Evolutionary conservation across 768 basidiomycete genomes (phyloP).

Genomic region (Rhodotorula taiwanensis): DNA sequence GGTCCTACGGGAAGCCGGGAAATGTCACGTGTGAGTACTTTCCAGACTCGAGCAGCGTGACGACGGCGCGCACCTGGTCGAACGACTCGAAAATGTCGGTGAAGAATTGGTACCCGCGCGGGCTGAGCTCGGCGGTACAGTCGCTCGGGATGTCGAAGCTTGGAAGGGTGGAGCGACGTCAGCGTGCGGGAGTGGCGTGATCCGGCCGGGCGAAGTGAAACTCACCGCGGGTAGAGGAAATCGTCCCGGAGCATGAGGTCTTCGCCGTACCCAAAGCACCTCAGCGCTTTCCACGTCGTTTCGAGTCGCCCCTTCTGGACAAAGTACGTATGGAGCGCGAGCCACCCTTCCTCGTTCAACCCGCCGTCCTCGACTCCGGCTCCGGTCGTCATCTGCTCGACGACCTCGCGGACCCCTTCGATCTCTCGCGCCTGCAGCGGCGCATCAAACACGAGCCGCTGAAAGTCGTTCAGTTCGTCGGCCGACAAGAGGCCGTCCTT

Average conservation of each 20-base stretch:
- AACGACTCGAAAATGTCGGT: constrained; percentile 93
- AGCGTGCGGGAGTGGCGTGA: not conserved
- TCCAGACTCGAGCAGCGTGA: no score
- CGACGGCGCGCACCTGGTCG: constrained; percentile 84
- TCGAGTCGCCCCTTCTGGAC: constrained; percentile 91
- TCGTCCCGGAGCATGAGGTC: constrained; percentile 80
- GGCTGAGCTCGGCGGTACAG: constrained; percentile 90
- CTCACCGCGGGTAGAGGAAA: constrained; percentile 82
- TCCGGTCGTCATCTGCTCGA: constrained; percentile 45
- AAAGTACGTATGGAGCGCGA: constrained; percentile 92
- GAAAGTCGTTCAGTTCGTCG: constrained; percentile 90
- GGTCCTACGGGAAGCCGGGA: constrained; percentile 62
- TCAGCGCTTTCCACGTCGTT: constrained; percentile 93
- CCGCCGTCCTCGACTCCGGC: constrained; percentile 49
- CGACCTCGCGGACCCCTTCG: constrained; percentile 91
- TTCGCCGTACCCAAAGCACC: constrained; percentile 93
- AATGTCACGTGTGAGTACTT: no score
- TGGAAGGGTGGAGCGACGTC: not conserved
- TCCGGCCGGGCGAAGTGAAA: constrained; percentile 17
- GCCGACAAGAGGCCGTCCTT: constrained; percentile 89
- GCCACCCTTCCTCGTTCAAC: constrained; percentile 84
- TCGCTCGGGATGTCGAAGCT: constrained; percentile 91
- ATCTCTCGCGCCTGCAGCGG: constrained; percentile 87
- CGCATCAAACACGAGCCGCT: constrained; percentile 90
- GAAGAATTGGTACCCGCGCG: constrained; percentile 91